Base-by-base conservation (phyloP, 495 filamentous ascomycete genomes). In the Penicillium mononematosum region DNA sequence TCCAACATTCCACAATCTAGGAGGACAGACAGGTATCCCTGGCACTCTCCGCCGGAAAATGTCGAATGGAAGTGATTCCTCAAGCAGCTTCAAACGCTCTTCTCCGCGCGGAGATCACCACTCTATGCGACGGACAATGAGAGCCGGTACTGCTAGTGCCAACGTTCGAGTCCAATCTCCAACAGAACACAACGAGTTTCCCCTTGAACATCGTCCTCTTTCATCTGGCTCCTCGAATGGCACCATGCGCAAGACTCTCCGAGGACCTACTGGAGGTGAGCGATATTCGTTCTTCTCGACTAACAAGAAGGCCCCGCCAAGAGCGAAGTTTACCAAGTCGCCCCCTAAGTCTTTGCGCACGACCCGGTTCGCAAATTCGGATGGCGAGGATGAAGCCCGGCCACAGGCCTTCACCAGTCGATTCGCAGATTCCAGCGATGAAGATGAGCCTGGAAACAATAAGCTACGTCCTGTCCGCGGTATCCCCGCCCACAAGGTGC, bases 361-460 rank as follows among this genome's bases (percentile, higher is more conserved):
- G 9, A 76, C 78, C 7, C 72, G 81, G 4, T 88, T 90, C 59
- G 83, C 66, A 1, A 84, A 91, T 61, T 92, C 89, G 0, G 90
- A 89, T 59, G 88, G 88, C 27, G 87, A 85, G 19, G 81, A 81
- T 3, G 76, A 53, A 14, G 20, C 43, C 12, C 65, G 65, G 0
- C 59, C 61, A 8, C 75, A 62, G 16, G 48, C 54, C 31, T 89
- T 88, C 64, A 77, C 73, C 36, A 92, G 88, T 64, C 85, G 90
- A 3, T 91, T 91, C 63, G 85, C 83, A n/a, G 88, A 92, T 57
- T 92, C 89, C 1, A 92, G 89, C 64, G 89, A 92, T 60, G 88
- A 89, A 39, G 86, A 88, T 19, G 79, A 79, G 12, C 66, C 70
- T 5, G 53, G 56, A 19, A 58, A 53, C 3, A 69, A 59, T 34